A percentile compares a stretch with the other conserved stretches of the same genome.
Evolutionary conservation across 2,329 filamentous ascomycete species (phyloP).

Genomic region (Orbilia ellipsospora): DNA sequence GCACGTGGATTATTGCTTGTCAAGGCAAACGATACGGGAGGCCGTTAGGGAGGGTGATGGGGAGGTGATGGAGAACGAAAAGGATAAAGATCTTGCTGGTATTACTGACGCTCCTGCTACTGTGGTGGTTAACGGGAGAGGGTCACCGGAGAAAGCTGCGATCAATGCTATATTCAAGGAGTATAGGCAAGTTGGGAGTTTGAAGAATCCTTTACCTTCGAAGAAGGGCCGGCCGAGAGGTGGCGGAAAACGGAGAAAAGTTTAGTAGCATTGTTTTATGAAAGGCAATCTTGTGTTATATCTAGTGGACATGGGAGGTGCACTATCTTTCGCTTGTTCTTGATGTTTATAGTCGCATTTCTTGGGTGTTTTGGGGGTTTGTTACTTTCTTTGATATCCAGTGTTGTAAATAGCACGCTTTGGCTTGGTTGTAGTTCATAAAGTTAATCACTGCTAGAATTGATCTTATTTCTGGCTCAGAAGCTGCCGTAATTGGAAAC

Average conservation of each 20-base stretch:
- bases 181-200: conserved; percentile 31
- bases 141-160: conserved; percentile 38
- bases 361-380: too few relatives aligned
- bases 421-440: too few relatives aligned
- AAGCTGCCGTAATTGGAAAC: too few relatives aligned
- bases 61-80: neutral
- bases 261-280: conserved; percentile 12
- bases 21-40: conserved; percentile 84
- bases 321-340: too few relatives aligned
- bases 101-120: neutral
- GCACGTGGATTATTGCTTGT: conserved; percentile 92
- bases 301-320: neutral
- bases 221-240: conserved; percentile 26
- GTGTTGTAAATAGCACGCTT: too few relatives aligned
- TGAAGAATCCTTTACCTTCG: conserved; percentile 43
- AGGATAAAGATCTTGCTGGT: too few relatives aligned
- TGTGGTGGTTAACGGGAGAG: neutral
- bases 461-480: too few relatives aligned
- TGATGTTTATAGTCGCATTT: too few relatives aligned
- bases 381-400: too few relatives aligned
- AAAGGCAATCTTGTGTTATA: neutral
- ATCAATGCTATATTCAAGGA: conserved; percentile 46
- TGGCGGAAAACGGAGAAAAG: conserved; percentile 36
- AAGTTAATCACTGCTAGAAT: too few relatives aligned
- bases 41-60: conserved; percentile 70